Evolutionary conservation across 1,284 basidiomycete species (phyloP).

Genomic region (Polyporus tsugae): DNA sequence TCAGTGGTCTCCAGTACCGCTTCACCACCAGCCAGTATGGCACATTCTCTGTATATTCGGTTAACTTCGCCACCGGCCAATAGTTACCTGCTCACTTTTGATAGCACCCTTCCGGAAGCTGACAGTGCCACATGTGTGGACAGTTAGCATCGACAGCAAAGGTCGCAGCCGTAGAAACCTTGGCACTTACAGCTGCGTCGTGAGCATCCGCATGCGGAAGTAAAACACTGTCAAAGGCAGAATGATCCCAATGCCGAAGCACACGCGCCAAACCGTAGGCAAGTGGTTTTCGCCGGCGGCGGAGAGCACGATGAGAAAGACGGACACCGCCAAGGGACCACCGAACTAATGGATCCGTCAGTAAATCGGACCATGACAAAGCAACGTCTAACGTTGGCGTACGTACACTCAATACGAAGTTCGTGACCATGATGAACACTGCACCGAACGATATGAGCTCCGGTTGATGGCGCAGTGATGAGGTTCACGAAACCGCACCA

Average conservation of each 20-base stretch:
- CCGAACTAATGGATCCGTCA: slow-evolving; percentile 58
- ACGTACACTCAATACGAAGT: slow-evolving; percentile 65
- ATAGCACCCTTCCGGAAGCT: slow-evolving; percentile 67
- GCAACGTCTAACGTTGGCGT: background rate
- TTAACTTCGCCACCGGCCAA: slow-evolving; percentile 16
- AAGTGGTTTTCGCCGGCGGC: slow-evolving; percentile 72
- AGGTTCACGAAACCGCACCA: slow-evolving; percentile 43
- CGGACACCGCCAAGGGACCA: slow-evolving; percentile 72
- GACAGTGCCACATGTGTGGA: slow-evolving; percentile 6
- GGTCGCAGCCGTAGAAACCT: slow-evolving; percentile 15
- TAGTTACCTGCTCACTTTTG: slow-evolving; percentile 52
- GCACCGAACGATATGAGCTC: slow-evolving; percentile 22
- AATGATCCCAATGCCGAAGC: slow-evolving; percentile 76
- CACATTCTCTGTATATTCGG: slow-evolving; percentile 52
- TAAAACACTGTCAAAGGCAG: slow-evolving; percentile 76
- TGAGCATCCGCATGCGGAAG: slow-evolving; percentile 78
- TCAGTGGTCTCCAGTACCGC: slow-evolving; percentile 73
- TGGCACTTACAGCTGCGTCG: slow-evolving; percentile 58
- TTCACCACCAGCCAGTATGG: slow-evolving; percentile 71
- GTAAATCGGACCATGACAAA: slow-evolving; percentile 22
- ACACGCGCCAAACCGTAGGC: slow-evolving; percentile 78
- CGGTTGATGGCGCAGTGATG: slow-evolving; percentile 11
- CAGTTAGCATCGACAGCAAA: slow-evolving; percentile 13
- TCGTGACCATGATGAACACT: slow-evolving; percentile 81
- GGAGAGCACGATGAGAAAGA: slow-evolving; percentile 78